Evolutionary conservation across 2,329 filamentous ascomycete genomes (phyloP).

Genomic region (Phyllosticta citribraziliensis): DNA sequence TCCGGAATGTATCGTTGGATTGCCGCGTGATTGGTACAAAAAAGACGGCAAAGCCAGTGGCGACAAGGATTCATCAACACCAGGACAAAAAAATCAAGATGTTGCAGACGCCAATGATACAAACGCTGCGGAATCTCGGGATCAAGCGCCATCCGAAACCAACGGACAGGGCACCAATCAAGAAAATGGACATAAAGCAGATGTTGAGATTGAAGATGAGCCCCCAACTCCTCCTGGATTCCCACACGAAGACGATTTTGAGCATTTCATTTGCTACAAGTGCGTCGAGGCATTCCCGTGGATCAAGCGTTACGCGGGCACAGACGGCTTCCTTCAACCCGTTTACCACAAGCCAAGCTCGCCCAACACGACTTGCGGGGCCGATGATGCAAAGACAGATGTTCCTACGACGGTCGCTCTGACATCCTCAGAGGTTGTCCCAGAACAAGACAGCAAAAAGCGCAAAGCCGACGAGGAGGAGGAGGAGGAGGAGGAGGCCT

Average conservation of each 20-base stretch:
- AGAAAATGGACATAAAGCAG: slow-evolving; percentile 22
- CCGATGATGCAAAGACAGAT: not conserved
- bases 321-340: slow-evolving; percentile 67
- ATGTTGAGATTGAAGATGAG: slow-evolving; percentile 42
- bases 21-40: slow-evolving; percentile 64
- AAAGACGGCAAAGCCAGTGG: slow-evolving; percentile 22
- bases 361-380: slow-evolving; percentile 11
- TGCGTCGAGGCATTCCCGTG: slow-evolving; percentile 81
- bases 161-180: not conserved
- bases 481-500: not conserved
- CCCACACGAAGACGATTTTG: slow-evolving; percentile 79
- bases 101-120: slow-evolving; percentile 13
- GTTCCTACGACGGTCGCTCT: not conserved
- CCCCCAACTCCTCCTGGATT: slow-evolving; percentile 73
- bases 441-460: slow-evolving; percentile 26
- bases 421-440: not conserved
- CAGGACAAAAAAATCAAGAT: slow-evolving; percentile 13
- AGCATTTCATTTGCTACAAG: slow-evolving; percentile 87
- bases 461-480: slow-evolving; percentile 34
- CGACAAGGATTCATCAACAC: not conserved
- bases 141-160: not conserved
- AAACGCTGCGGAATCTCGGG: not conserved
- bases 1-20: slow-evolving; percentile 78
- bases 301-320: slow-evolving; percentile 80
- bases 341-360: slow-evolving; percentile 43